phyloP scores from a whole-genome alignment of 1,284 basidiomycete genomes.

The Cryptococcus floricola region DNA sequence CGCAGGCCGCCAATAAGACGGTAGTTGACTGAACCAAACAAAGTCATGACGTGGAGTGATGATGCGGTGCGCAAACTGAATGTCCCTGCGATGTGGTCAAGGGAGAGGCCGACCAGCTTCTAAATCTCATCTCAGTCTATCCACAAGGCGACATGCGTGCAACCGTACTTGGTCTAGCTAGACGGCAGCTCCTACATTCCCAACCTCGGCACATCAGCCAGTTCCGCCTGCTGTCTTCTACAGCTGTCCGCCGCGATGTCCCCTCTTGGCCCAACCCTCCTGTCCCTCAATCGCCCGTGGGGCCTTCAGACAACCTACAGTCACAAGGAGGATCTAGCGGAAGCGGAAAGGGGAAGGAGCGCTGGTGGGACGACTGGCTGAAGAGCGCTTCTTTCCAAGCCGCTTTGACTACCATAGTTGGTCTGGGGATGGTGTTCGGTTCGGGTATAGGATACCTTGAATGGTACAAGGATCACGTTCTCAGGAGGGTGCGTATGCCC shows the following conservation, averaged over 20 bases:
- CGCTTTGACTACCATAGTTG: constrained; percentile 46
- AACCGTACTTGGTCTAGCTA: neutral
- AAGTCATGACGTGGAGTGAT: neutral
- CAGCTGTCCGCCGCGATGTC: neutral
- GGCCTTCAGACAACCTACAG: constrained; percentile 11
- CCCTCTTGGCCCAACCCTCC: constrained; percentile 21
- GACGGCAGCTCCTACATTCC: neutral
- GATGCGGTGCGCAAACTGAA: neutral
- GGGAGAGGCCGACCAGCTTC: neutral
- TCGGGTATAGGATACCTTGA: constrained; percentile 63
- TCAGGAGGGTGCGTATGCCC: constrained; percentile 60
- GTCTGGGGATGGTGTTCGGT: constrained; percentile 42
- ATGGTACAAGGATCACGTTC: constrained; percentile 75
- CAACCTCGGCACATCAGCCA: neutral
- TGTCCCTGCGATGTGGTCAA: no score
- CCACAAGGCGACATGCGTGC: neutral
- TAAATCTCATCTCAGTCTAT: neutral
- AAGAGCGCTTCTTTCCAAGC: constrained; percentile 44
- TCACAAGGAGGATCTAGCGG: neutral
- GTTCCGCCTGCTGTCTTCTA: neutral
- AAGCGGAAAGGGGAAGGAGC: constrained; percentile 4
- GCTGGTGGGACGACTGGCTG: constrained; percentile 36
- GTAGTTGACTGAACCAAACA: neutral
- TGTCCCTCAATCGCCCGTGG: constrained; percentile 13
- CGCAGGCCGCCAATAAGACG: no score